Base-by-base conservation (phyloP, 768 basidiomycete genomes). In the Trametes villosa region DNA sequence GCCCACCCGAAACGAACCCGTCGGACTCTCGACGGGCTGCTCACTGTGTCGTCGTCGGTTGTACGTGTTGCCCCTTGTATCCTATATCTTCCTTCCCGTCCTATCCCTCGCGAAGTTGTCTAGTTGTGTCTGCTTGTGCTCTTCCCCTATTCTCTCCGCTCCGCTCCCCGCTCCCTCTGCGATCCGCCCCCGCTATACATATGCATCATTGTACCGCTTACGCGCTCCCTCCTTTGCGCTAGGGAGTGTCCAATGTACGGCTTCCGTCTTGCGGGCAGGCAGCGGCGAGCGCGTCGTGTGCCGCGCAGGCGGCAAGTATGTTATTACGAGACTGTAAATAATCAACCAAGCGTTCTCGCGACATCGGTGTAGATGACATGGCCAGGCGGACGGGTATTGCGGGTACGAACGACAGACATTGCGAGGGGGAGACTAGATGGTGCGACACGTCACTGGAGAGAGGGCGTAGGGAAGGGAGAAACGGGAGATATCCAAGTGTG, bases 1-100 rank as follows among this genome's bases (percentile, higher is more conserved):
- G 49, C 51, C 48, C 58, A 55, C 57, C 24, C n/a, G n/a, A n/a
- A n/a, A n/a, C n/a, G n/a, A n/a, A n/a, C n/a, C n/a, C n/a, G n/a
- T n/a, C n/a, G n/a, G n/a, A n/a, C n/a, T n/a, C n/a, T 59, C 47
- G 40, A 27, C 46, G n/a, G 33, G 42, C 24, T 53, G 52, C 52
- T 54, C 20, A 34, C 29, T 24, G 33, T 52, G 59, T 57, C 49
- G 59, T 41, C 49, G 59, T 41, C 36, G 55, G 55, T 57, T 65
- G 64, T 60, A 60, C 49, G 59, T 64, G 55, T 59, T 42, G 44
- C 55, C 44, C 45, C 13, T 49, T 65, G 56, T 60, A 65, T 60
- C 64, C 52, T 61, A 57, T 57, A 60, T 57, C 44, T 33, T 49
- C 42, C 52, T 48, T 56, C 58, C 46, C 41, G 29, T 48, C 22